Percentiles rank a stretch among this genome's conserved stretches.
Conservation (phyloP, 2,329 filamentous ascomycete genomes). For the Xylariales sp. region DNA sequence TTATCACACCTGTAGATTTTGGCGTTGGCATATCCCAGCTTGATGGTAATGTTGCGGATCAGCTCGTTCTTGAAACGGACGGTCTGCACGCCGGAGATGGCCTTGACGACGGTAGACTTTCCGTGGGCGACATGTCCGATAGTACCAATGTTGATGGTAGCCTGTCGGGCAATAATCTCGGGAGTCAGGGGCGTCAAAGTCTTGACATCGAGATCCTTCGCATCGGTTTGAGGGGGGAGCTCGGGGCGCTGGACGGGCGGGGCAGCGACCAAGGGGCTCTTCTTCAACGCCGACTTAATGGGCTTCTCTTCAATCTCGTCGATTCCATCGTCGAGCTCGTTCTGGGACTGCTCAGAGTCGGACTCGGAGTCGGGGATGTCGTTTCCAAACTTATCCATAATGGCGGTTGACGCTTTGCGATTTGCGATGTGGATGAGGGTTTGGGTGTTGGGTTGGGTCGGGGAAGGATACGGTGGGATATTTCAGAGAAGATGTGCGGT, state of each 20-base stretch:
- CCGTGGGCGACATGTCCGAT: conserved; percentile 99
- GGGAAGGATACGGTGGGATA: too few species aligned
- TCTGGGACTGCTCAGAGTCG: conserved; percentile 57
- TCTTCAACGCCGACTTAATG: conserved; percentile 84
- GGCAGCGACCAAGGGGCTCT: conserved; percentile 55
- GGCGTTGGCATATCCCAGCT: conserved; percentile 98
- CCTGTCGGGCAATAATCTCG: conserved; percentile 96
- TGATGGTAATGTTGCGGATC: conserved; percentile 99
- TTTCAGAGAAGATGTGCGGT: too few species aligned
- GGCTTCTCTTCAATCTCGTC: conserved; percentile 61
- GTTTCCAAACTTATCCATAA: conserved; percentile 62
- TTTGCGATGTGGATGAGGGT: conserved; percentile 1
- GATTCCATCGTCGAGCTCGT: conserved; percentile 52
- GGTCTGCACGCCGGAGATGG: conserved; percentile 97
- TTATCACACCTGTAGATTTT: conserved; percentile 99
- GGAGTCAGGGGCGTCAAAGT: conserved; percentile 81
- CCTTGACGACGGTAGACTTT: conserved; percentile 98
- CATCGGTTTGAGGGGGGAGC: conserved; percentile 88
- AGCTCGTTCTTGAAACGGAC: conserved; percentile 99
- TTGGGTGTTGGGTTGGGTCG: background rate
- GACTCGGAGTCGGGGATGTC: conserved; percentile 68
- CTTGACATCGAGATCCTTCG: conserved; percentile 79
- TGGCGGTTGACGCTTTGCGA: conserved; percentile 33
- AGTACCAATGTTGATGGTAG: conserved; percentile 97
- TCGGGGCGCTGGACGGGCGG: conserved; percentile 41